Evolutionary conservation across 805 yeast genomes (phyloP).

Genomic region (Yamadazyma scolyti): DNA sequence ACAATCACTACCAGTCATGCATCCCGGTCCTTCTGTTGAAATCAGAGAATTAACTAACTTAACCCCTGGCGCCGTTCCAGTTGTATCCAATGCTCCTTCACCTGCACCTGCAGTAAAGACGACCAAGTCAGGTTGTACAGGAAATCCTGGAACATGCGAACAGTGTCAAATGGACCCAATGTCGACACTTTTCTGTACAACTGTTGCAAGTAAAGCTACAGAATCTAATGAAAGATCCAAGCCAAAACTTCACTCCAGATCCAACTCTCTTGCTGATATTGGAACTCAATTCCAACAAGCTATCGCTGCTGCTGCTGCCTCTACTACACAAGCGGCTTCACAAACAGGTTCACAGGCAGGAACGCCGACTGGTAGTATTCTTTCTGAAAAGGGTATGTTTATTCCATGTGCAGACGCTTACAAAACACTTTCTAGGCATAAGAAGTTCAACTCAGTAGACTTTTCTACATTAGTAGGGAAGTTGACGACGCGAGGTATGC

Average conservation of each 20-base stretch:
- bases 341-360: conserved; percentile 5
- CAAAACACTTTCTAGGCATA: conserved; percentile 79
- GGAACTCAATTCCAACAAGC: conserved; percentile 6
- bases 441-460: conserved; percentile 69
- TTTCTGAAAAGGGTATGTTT: conserved; percentile 46
- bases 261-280: conserved; percentile 6
- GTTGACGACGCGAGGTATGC: conserved; percentile 79
- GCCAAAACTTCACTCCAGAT: conserved; percentile 2
- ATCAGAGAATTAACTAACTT: conserved; percentile 42
- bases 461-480: conserved; percentile 71
- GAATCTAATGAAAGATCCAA: conserved; percentile 12
- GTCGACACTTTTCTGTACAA: conserved; percentile 84
- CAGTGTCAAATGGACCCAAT: conserved; percentile 85
- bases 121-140: conserved; percentile 56
- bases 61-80: conserved; percentile 35
- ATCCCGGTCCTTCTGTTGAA: conserved; percentile 61
- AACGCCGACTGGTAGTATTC: too few species aligned
- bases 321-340: conserved; percentile 9
- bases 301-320: conserved; percentile 16
- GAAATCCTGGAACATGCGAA: conserved; percentile 82
- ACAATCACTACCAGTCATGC: conserved; percentile 52
- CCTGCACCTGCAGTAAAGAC: conserved; percentile 1
- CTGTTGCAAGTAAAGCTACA: conserved; percentile 59
- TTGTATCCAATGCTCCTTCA: conserved; percentile 7
- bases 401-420: conserved; percentile 91